These are phyloP conservation scores for Kokia cookei DNA, from an alignment of 441 rosid species.

Conservation along the genomic window DNA sequence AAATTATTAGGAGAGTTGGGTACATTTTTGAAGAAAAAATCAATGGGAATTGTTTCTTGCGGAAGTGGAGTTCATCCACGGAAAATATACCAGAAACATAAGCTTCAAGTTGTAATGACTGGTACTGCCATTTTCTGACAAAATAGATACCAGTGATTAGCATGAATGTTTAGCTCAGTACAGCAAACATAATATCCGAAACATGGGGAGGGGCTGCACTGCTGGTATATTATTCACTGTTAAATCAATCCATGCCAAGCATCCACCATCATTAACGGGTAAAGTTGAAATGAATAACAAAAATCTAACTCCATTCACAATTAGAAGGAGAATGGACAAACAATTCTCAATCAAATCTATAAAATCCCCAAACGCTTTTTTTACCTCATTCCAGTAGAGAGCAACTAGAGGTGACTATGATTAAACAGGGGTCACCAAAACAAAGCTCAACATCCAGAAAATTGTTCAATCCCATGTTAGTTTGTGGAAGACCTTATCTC, in stretches of 20 bases:
- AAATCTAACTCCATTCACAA: not conserved
- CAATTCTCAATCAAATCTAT: not conserved
- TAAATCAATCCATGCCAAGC: too few species aligned
- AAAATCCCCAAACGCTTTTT: not conserved
- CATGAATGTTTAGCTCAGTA: not conserved
- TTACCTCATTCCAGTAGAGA: not conserved
- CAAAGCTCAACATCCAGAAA: conserved; percentile 2
- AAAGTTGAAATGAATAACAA: not conserved
- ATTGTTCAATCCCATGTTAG: not conserved
- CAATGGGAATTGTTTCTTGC: too few species aligned
- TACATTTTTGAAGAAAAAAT: too few species aligned
- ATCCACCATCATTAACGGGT: too few species aligned
- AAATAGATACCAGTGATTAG: too few species aligned
- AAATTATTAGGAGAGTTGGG: too few species aligned
- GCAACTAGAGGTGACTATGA: not conserved
- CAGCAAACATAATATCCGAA: not conserved
- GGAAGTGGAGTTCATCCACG: too few species aligned
- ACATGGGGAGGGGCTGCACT: not conserved
- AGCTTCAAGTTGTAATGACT: too few species aligned
- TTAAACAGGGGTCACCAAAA: conserved; percentile 11
- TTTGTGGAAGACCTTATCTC: not conserved
- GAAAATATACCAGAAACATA: too few species aligned
- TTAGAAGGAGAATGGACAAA: not conserved
- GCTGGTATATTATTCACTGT: not conserved
- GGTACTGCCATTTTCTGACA: too few species aligned